Percentiles rank a stretch among this genome's conserved stretches.
These are phyloP conservation scores for Fusarium luffae DNA, from an alignment of 2,329 filamentous ascomycete genomes.

Conservation along the genomic window DNA sequence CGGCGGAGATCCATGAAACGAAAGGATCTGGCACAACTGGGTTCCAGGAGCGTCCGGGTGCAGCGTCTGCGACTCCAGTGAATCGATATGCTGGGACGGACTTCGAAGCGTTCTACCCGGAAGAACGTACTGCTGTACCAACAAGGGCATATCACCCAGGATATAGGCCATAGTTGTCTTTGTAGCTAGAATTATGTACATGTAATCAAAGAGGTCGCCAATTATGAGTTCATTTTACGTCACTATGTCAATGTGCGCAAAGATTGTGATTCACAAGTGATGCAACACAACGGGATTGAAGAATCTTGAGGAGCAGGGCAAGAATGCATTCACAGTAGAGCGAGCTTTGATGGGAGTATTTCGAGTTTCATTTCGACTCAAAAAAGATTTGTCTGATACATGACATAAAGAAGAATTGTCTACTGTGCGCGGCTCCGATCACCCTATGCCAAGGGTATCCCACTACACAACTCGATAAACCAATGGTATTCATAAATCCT, in stretches of 20 bases:
- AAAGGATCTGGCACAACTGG: slow-evolving; percentile 16
- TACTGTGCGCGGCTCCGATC: not conserved
- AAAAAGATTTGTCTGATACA: not conserved
- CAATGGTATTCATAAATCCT: not conserved
- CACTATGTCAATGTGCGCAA: not conserved
- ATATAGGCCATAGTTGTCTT: slow-evolving; percentile 14
- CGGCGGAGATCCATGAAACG: slow-evolving; percentile 43
- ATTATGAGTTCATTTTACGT: not conserved
- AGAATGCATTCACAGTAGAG: not conserved
- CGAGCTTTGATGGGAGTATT: not conserved
- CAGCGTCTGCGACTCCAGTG: slow-evolving; percentile 3
- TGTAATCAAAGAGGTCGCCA: not conserved
- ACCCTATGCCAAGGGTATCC: not conserved
- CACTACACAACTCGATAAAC: not conserved
- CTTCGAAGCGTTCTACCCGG: slow-evolving; percentile 40
- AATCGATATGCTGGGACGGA: slow-evolving; percentile 42
- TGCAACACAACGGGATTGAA: too few relatives aligned
- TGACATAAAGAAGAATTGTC: not conserved
- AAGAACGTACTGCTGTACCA: slow-evolving; percentile 7
- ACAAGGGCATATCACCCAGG: slow-evolving; percentile 29
- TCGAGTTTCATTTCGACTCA: not conserved
- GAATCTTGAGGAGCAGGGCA: not conserved
- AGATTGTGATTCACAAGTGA: not conserved
- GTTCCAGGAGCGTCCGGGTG: slow-evolving; percentile 15
- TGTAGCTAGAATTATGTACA: not conserved